Evolutionary conservation across 768 basidiomycete genomes (phyloP).

Genomic region (Calocybe indica): DNA sequence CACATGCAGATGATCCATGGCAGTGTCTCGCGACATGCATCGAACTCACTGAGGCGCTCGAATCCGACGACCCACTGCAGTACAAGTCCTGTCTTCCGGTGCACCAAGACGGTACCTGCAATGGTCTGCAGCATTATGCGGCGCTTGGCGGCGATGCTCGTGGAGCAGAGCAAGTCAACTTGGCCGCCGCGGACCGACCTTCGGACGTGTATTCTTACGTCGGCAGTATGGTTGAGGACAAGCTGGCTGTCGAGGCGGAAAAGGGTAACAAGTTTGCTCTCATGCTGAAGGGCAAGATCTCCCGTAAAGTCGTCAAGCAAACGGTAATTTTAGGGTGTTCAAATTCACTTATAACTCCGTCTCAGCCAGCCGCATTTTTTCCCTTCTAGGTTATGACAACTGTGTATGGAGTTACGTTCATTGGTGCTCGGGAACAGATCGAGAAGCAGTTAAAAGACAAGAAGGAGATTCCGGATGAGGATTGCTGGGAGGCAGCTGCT

Average conservation of each 20-base stretch:
- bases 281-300: constrained; percentile 69
- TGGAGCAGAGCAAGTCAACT: constrained; percentile 91
- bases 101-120: constrained; percentile 98
- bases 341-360: not conserved
- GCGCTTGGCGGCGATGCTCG: constrained; percentile 89
- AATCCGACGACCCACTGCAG: constrained; percentile 60
- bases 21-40: constrained; percentile 92
- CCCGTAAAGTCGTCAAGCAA: constrained; percentile 96
- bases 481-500: constrained; percentile 66
- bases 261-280: constrained; percentile 49
- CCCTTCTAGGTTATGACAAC: constrained; percentile 89
- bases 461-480: constrained; percentile 63
- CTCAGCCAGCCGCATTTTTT: not conserved
- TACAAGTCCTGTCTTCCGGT: constrained; percentile 73
- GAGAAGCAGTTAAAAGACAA: constrained; percentile 80
- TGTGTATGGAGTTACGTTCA: constrained; percentile 94
- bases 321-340: constrained; percentile 49
- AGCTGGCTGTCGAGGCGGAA: constrained; percentile 50
- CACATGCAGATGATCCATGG: constrained; percentile 92
- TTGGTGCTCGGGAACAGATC: constrained; percentile 94
- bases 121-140: constrained; percentile 97
- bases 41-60: constrained; percentile 78
- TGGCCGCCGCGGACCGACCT: constrained; percentile 76
- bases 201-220: constrained; percentile 96
- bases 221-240: constrained; percentile 74